Percentiles rank a stretch among this genome's conserved stretches.
phyloP scores from a whole-genome alignment of 768 basidiomycete genomes.

The Psilocybe cyanescens region DNA sequence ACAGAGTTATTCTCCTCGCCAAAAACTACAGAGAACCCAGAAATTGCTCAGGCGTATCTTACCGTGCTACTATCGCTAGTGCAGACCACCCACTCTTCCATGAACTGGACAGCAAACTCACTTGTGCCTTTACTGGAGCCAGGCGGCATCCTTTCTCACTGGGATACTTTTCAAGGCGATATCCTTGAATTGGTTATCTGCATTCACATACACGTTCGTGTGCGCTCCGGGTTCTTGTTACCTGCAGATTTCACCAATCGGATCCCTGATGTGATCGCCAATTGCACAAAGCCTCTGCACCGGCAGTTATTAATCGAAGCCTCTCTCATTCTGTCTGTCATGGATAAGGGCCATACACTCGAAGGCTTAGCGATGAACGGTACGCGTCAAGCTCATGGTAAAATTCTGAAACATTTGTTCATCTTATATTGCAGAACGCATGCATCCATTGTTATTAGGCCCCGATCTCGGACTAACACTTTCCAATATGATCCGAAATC shows the following conservation, averaged over 20 bases:
- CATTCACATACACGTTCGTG: conserved; percentile 15
- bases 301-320: conserved; percentile 12
- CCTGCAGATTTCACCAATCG: conserved; percentile 5
- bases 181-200: conserved; percentile 13
- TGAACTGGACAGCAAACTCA: conserved; percentile 14
- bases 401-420: not conserved
- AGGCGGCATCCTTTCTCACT: conserved; percentile 7
- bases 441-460: conserved; percentile 11
- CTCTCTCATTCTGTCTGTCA: conserved; percentile 9
- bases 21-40: conserved; percentile 8
- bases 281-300: conserved; percentile 17
- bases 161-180: conserved; percentile 7
- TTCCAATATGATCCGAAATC: conserved; percentile 10
- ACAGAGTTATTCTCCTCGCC: conserved; percentile 7
- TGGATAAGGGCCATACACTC: conserved; percentile 12
- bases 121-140: conserved; percentile 12
- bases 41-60: conserved; percentile 13
- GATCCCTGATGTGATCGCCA: conserved; percentile 8
- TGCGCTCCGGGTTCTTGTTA: conserved; percentile 13
- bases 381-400: not conserved
- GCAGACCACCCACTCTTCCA: conserved; percentile 14
- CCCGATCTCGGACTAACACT: conserved; percentile 9
- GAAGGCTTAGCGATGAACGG: conserved; percentile 2
- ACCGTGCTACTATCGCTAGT: conserved; percentile 14
- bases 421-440: not conserved